Evolutionary conservation across 1,284 basidiomycete genomes (phyloP).

Genomic region (Malassezia obtusa): DNA sequence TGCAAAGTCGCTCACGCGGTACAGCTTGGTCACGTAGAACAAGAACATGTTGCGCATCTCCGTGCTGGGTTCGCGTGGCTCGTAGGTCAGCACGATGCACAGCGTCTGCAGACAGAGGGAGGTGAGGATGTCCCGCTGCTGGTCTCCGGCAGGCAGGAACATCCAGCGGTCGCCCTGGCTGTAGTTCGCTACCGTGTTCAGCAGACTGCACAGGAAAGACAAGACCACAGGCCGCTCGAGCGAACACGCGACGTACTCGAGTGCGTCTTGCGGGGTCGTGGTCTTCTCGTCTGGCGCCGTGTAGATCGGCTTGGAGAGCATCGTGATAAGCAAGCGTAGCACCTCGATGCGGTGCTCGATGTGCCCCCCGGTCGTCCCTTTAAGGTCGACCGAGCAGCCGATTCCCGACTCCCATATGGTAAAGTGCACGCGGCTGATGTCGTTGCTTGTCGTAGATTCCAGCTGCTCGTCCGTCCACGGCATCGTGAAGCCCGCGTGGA

Average conservation of each 20-base stretch:
- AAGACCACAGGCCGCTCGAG: conserved; percentile 31
- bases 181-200: conserved; percentile 36
- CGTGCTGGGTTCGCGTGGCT: background rate
- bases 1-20: conserved; percentile 36
- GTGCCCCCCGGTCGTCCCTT: conserved; percentile 24
- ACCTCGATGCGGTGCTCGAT: conserved; percentile 33
- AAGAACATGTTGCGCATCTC: conserved; percentile 27
- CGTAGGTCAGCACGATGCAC: conserved; percentile 33
- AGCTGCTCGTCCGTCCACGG: conserved; percentile 43
- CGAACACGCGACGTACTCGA: conserved; percentile 22
- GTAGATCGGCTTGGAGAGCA: conserved; percentile 43
- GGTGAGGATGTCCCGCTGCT: conserved; percentile 20
- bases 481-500: conserved; percentile 42
- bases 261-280: conserved; percentile 18
- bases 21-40: conserved; percentile 41
- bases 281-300: conserved; percentile 21
- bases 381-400: conserved; percentile 34
- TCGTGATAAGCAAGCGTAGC: conserved; percentile 33
- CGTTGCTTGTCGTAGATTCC: conserved; percentile 4
- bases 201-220: conserved; percentile 39
- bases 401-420: conserved; percentile 45
- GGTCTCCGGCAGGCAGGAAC: conserved; percentile 14
- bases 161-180: conserved; percentile 16
- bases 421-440: conserved; percentile 24
- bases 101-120: conserved; percentile 34